Evolutionary conservation across 805 yeast species (phyloP).

Genomic region (Saccharomycopsis sp.): DNA sequence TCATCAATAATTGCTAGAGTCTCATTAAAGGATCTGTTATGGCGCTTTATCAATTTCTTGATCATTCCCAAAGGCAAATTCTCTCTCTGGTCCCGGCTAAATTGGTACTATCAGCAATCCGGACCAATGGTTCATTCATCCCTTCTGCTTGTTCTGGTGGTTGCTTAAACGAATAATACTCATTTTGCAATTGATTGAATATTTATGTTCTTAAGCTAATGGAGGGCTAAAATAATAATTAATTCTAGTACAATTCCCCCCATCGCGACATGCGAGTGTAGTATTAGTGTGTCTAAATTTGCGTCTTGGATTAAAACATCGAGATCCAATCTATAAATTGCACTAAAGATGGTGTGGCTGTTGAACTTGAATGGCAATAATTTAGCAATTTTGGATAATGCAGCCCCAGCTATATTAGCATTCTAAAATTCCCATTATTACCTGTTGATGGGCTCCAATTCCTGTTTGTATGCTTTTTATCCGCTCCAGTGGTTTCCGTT

Average conservation of each 20-base stretch:
- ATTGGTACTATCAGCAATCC: constrained; percentile 29
- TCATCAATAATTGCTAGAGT: constrained; percentile 6
- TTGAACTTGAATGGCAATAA: constrained; percentile 22
- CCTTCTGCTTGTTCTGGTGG: constrained; percentile 60
- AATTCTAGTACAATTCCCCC: constrained; percentile 65
- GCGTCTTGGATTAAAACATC: constrained; percentile 74
- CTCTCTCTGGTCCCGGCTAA: constrained; percentile 46
- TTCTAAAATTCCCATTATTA: background rate
- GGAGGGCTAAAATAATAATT: constrained; percentile 86
- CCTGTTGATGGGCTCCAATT: constrained; percentile 16
- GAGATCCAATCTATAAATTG: constrained; percentile 74
- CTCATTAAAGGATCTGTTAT: constrained; percentile 28
- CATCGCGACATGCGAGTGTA: constrained; percentile 71
- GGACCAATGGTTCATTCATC: constrained; percentile 29
- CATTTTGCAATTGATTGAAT: constrained; percentile 70
- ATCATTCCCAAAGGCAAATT: constrained; percentile 72
- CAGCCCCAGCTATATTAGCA: background rate
- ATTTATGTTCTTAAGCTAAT: constrained; percentile 69
- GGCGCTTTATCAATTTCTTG: constrained; percentile 66
- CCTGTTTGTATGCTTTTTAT: constrained; percentile 56
- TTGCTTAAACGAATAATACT: constrained; percentile 66
- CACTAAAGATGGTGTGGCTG: constrained; percentile 48
- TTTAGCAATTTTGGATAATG: constrained; percentile 16
- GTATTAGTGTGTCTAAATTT: constrained; percentile 80
- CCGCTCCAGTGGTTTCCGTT: constrained; percentile 32